Percentiles rank a stretch among this genome's conserved stretches.
These are phyloP conservation scores for Termitomyces titanicus DNA, from an alignment of 768 basidiomycete genomes.

Conservation along the genomic window DNA sequence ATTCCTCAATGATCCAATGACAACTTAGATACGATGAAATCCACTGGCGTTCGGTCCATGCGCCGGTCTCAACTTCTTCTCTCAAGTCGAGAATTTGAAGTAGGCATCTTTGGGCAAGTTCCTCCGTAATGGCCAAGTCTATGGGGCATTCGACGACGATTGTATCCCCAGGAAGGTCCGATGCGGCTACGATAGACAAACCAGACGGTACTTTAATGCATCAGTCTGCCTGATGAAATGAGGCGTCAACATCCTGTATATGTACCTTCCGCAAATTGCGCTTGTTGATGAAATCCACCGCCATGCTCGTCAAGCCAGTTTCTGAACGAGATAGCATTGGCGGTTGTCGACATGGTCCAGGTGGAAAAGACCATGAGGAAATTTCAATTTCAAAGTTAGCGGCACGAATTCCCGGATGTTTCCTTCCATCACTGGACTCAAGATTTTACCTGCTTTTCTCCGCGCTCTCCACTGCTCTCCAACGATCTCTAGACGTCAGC, in stretches of 20 bases:
- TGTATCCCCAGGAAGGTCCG: slow-evolving; percentile 45
- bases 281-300: slow-evolving; percentile 47
- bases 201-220: slow-evolving; percentile 38
- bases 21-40: slow-evolving; percentile 64
- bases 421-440: no score
- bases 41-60: slow-evolving; percentile 63
- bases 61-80: slow-evolving; percentile 19
- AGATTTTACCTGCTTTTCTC: no score
- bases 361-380: no score
- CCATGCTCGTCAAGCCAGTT: slow-evolving; percentile 48
- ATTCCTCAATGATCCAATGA: slow-evolving; percentile 50
- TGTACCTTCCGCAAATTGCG: slow-evolving; percentile 41
- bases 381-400: no score
- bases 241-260: background rate
- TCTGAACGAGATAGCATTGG: slow-evolving; percentile 27
- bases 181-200: slow-evolving; percentile 44
- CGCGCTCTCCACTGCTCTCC: no score
- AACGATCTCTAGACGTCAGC: no score
- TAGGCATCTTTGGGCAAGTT: slow-evolving; percentile 42
- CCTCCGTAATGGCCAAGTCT: slow-evolving; percentile 57
- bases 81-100: slow-evolving; percentile 29
- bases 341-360: slow-evolving; percentile 1
- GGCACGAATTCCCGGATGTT: no score
- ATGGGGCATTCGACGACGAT: slow-evolving; percentile 68
- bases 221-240: background rate